These are phyloP conservation scores for Cyclotella kingstonii DNA, from an alignment of 108 stramenopile species.

Conservation along the genomic window DNA sequence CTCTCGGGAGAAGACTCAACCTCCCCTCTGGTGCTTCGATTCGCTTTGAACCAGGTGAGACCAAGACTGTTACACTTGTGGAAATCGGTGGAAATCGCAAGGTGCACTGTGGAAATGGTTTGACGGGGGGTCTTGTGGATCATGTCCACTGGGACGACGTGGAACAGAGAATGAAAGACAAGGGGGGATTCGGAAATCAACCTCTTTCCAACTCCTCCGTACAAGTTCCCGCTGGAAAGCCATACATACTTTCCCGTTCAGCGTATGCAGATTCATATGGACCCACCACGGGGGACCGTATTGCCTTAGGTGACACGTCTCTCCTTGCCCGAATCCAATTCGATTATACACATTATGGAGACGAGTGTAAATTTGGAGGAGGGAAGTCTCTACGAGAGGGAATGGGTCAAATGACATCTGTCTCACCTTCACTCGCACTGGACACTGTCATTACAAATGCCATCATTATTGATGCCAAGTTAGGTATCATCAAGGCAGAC, in stretches of 20 bases:
- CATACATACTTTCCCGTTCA: conserved; percentile 28
- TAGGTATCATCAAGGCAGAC: conserved; percentile 91
- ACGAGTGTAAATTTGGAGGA: conserved; percentile 98
- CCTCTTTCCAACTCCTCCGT: neutral
- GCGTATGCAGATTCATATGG: conserved; percentile 86
- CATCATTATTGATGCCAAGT: conserved; percentile 85
- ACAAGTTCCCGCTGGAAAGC: conserved; percentile 26
- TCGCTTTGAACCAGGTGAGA: conserved; percentile 96
- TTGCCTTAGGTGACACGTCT: conserved; percentile 89
- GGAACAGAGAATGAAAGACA: conserved; percentile 29
- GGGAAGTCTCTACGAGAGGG: conserved; percentile 97
- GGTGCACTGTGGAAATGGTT: conserved; percentile 52
- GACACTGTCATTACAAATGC: conserved; percentile 97
- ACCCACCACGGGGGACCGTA: conserved; percentile 81
- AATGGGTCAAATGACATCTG: conserved; percentile 92
- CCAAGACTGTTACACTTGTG: conserved; percentile 91
- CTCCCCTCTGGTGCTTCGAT: conserved; percentile 91
- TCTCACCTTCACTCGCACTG: conserved; percentile 61
- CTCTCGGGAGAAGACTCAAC: conserved; percentile 90
- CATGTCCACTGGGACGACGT: conserved; percentile 25
- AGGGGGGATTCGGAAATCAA: conserved; percentile 20
- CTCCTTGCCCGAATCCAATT: conserved; percentile 81
- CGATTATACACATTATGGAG: conserved; percentile 82
- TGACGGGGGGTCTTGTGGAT: conserved; percentile 36
- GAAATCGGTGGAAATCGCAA: conserved; percentile 73